phyloP scores from a whole-genome alignment of 768 basidiomycete genomes.

The Macrolepiota dolichaula region DNA sequence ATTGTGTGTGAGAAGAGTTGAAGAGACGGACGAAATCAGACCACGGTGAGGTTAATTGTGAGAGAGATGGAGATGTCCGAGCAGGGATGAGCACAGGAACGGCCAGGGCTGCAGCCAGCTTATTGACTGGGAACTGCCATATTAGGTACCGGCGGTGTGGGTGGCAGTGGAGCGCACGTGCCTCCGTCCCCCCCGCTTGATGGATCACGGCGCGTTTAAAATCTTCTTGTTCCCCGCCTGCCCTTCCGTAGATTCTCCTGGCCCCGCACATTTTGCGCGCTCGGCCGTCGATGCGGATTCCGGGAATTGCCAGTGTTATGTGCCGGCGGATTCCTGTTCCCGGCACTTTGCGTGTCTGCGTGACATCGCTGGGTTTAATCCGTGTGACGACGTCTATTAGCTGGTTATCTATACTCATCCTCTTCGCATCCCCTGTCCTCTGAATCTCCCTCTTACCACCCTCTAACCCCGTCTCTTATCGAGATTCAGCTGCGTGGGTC shows the following conservation, averaged over 20 bases:
- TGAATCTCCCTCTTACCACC: background rate
- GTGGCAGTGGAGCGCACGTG: background rate
- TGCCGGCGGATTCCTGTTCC: background rate
- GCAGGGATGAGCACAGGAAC: conserved; percentile 2
- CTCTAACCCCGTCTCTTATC: background rate
- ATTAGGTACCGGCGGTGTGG: conserved; percentile 6
- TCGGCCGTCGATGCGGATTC: background rate
- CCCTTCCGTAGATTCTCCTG: background rate
- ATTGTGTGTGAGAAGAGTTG: background rate
- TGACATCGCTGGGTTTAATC: background rate
- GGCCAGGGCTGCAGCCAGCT: background rate
- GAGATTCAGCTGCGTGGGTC: background rate
- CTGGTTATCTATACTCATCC: background rate
- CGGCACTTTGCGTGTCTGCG: background rate
- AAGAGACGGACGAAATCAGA: background rate
- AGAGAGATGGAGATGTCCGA: background rate
- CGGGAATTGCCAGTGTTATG: background rate
- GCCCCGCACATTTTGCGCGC: background rate
- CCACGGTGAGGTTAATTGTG: background rate
- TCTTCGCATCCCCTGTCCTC: background rate
- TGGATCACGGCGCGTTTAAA: background rate
- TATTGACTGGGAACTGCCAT: background rate
- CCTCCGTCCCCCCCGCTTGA: background rate
- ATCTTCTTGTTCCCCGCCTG: background rate
- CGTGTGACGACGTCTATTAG: background rate